A percentile compares a stretch with the other conserved stretches of the same genome.
Evolutionary conservation across 2,329 filamentous ascomycete species (phyloP).

Genomic region (Sphaceloma murrayae): DNA sequence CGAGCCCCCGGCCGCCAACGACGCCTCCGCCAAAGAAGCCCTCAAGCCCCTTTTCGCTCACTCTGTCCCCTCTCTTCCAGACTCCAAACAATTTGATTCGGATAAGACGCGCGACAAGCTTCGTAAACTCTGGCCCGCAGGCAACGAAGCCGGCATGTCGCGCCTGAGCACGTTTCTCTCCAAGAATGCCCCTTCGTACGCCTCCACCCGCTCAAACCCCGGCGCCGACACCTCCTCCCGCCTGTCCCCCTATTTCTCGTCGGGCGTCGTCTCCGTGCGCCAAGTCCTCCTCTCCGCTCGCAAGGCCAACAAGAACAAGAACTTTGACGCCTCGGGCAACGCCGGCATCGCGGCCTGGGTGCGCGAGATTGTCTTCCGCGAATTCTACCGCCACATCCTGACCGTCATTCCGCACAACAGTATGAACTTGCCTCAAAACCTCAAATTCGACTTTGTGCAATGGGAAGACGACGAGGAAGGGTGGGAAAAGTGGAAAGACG

Average conservation of each 20-base stretch:
- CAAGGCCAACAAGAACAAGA: constrained; percentile 35
- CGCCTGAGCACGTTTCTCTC: constrained; percentile 34
- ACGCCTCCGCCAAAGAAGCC: constrained; percentile 36
- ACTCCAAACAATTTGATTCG: constrained; percentile 34
- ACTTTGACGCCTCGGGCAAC: constrained; percentile 34
- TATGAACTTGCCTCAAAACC: constrained; percentile 44
- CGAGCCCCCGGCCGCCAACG: constrained; percentile 35
- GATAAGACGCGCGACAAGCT: constrained; percentile 34
- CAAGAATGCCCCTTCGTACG: constrained; percentile 30
- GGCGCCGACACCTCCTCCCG: constrained; percentile 35
- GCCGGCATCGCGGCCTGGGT: constrained; percentile 37
- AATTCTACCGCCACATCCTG: constrained; percentile 42
- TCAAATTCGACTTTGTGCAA: constrained; percentile 43
- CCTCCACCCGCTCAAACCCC: constrained; percentile 35
- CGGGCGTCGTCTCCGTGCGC: constrained; percentile 38
- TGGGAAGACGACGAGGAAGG: constrained; percentile 44
- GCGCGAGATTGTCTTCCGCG: constrained; percentile 43
- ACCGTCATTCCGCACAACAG: constrained; percentile 39
- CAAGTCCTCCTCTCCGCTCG: constrained; percentile 36
- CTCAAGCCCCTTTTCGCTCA: constrained; percentile 51
- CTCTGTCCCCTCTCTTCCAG: constrained; percentile 30
- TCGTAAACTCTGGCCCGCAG: constrained; percentile 38
- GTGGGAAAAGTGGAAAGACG: constrained; percentile 41
- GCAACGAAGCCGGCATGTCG: constrained; percentile 35
- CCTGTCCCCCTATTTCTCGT: constrained; percentile 38